phyloP scores from a whole-genome alignment of 169 alveolate genomes.

The Cryptosporidium felis region DNA sequence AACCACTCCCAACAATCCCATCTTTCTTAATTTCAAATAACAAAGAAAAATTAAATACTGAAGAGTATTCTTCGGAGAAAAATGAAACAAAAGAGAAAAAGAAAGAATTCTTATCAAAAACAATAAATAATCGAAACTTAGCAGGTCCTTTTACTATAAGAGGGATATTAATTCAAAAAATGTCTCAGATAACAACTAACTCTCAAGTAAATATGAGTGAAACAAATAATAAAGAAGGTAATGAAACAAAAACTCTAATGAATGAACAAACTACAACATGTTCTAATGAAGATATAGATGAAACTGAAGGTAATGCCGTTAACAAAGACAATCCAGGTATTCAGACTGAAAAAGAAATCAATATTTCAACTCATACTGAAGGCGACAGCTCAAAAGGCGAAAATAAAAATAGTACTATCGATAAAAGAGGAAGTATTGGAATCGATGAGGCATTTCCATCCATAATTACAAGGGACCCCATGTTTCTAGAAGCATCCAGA shows the following conservation, averaged over 20 bases:
- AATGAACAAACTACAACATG: no score
- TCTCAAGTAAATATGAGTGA: neutral
- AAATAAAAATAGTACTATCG: neutral
- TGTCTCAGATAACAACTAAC: slow-evolving; percentile 9
- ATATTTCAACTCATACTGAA: no score
- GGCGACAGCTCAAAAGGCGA: no score
- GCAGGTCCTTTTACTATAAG: slow-evolving; percentile 15
- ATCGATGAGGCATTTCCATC: slow-evolving; percentile 42
- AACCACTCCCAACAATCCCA: slow-evolving; percentile 50
- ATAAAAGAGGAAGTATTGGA: neutral
- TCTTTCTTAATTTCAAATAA: slow-evolving; percentile 11
- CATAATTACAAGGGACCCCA: slow-evolving; percentile 28
- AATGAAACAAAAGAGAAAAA: neutral
- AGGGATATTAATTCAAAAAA: slow-evolving; percentile 33
- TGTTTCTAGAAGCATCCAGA: slow-evolving; percentile 44
- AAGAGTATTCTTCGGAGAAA: neutral
- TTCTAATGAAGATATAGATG: neutral
- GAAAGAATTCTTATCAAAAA: neutral
- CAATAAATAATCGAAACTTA: neutral
- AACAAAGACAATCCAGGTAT: neutral
- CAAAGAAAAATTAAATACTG: neutral
- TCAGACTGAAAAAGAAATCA: neutral
- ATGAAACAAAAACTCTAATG: neutral
- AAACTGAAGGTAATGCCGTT: neutral
- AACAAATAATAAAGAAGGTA: neutral